phyloP scores from a whole-genome alignment of 163 green algal species.

The Botryococcus braunii region DNA sequence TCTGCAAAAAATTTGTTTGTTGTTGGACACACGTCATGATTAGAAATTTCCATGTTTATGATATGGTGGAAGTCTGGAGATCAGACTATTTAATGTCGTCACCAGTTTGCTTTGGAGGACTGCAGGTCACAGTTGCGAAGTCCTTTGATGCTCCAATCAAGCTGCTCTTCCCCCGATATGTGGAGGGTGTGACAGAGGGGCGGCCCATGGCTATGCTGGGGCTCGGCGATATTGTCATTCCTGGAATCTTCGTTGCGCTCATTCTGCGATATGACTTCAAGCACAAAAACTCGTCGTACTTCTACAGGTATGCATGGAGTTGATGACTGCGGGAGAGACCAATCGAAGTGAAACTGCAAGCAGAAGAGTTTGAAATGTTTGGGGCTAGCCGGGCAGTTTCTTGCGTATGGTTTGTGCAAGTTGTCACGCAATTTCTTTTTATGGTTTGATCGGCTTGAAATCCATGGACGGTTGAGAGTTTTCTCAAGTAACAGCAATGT shows the following conservation, averaged over 20 bases:
- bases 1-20: too few species aligned
- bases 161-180: constrained; percentile 73
- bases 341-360: too few species aligned
- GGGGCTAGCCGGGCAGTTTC: background rate
- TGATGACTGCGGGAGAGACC: too few species aligned
- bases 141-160: constrained; percentile 99
- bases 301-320: constrained; percentile 28
- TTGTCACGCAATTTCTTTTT: too few species aligned
- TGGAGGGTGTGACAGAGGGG: background rate
- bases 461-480: too few species aligned
- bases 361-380: background rate
- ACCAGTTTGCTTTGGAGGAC: constrained; percentile 14
- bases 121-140: constrained; percentile 88
- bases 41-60: too few species aligned
- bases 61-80: too few species aligned
- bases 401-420: background rate
- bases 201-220: constrained; percentile 90
- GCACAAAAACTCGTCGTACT: constrained; percentile 31
- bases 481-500: too few species aligned
- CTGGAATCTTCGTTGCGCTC: constrained; percentile 89
- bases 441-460: too few species aligned
- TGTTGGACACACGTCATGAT: too few species aligned
- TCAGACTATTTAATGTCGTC: too few species aligned
- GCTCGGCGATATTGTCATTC: constrained; percentile 97
- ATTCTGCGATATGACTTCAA: constrained; percentile 83